Evolutionary conservation across 768 basidiomycete species (phyloP), one percentile per base, ranked within the genome.

Genomic region (Dendrothele bispora): DNA sequence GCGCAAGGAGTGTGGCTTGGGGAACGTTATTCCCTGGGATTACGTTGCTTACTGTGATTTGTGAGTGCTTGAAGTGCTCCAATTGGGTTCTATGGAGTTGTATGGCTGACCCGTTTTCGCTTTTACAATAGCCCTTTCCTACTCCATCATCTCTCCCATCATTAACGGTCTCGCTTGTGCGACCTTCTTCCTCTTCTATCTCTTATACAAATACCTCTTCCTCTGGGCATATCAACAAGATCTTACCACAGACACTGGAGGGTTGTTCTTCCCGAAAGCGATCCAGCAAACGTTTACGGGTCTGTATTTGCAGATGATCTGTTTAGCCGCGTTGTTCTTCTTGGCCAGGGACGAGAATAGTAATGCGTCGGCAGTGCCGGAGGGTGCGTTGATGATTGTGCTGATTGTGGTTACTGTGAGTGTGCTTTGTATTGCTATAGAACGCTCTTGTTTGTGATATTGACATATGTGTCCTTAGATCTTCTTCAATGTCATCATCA

Each of bases 231-330:
- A 83, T 58, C 75, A 79, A 17, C 82, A 48, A 81, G 72, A 65
- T 15, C 50, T 29, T 0, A 67, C 76, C 4, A 71, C 71, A 41
- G 94, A 97, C 46, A 95, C 93, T 0, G 95, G 95, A 29, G 97
- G 97, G 0, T 62, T 91, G 40, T 98, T 97, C 75, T 98, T 93
- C 77, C 95, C 95, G 20, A 90, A 86, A 66, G 95, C 97, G 4
- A 81, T 98, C 22, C 84, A 90, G 40, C 97, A 98, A 60, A 61
- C 95, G 25, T 98, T 98, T 55, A 91, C 94, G 18, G 97, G 95
- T 3, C 58, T 98, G 62, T 99, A 99, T 62, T 77, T 99, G 37
- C 82, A 95, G 63, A 86, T 97, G 55, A 59, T 98, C 40, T 93
- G 89, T 62, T 71, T 97, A 28, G 78, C 79, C 26, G 90, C 88